Conservation (phyloP, 2,329 filamentous ascomycete genomes). For the Chaetomiaceae sp. region DNA sequence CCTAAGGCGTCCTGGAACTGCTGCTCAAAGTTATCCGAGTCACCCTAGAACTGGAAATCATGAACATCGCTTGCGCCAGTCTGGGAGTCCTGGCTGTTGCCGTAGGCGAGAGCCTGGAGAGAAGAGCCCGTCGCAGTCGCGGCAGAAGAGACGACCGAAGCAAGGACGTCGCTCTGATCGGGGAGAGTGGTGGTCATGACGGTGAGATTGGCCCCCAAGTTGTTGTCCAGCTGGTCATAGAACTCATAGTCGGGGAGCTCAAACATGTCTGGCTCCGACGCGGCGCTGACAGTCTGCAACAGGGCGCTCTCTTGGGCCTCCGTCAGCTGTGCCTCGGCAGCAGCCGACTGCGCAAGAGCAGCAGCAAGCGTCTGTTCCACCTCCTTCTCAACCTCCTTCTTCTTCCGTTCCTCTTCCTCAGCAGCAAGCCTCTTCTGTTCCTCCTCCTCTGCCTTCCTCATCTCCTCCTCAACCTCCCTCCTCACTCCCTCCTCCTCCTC, state of each 20-base stretch:
- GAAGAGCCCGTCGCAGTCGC: not conserved
- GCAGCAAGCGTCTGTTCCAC: not conserved
- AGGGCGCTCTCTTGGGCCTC: not conserved
- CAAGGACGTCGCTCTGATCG: not conserved
- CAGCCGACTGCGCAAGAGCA: not conserved
- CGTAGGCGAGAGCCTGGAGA: not conserved
- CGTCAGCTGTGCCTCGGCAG: not conserved
- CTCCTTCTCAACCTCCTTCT: not conserved
- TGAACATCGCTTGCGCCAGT: constrained; percentile 2
- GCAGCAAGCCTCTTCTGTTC: not conserved
- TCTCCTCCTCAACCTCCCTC: not conserved
- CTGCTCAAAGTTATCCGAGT: constrained; percentile 12
- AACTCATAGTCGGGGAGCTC: not conserved
- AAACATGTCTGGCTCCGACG: not conserved
- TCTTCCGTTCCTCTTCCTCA: not conserved
- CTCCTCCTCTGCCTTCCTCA: not conserved
- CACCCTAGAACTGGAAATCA: constrained; percentile 12
- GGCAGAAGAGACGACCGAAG: too few relatives aligned
- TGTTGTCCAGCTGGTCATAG: too few relatives aligned
- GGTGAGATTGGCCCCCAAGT: too few relatives aligned
- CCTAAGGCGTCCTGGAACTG: not conserved
- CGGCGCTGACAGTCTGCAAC: not conserved
- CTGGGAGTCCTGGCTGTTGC: not conserved
- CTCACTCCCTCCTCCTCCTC: too few relatives aligned
- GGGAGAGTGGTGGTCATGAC: not conserved